phyloP scores from a whole-genome alignment of 2,329 filamentous ascomycete species.

The Sporothrix pallida region DNA sequence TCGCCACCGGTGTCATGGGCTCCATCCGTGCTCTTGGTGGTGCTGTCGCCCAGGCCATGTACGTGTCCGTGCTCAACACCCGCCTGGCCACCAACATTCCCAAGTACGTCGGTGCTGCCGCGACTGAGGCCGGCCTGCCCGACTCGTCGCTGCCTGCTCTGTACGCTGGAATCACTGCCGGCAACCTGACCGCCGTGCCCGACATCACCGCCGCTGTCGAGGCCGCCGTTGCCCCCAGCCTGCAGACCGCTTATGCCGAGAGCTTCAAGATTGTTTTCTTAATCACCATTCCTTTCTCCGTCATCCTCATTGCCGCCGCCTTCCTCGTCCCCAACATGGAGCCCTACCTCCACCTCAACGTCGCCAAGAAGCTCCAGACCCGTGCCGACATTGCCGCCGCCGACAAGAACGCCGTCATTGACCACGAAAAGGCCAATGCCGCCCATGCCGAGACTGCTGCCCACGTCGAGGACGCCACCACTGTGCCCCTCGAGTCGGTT shows the following conservation, averaged over 20 bases:
- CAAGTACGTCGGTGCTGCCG: conserved; percentile 46
- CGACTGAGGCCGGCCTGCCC: conserved; percentile 47
- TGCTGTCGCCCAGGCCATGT: conserved; percentile 48
- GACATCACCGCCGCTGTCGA: conserved; percentile 46
- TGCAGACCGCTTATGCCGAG: conserved; percentile 51
- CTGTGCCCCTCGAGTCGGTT: conserved; percentile 17
- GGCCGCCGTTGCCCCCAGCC: conserved; percentile 44
- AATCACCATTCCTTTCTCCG: conserved; percentile 49
- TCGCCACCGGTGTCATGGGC: conserved; percentile 52
- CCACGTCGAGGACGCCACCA: conserved; percentile 14
- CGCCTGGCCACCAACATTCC: conserved; percentile 46
- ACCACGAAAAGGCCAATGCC: conserved; percentile 18
- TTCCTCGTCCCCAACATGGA: conserved; percentile 51
- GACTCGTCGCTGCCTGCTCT: conserved; percentile 44
- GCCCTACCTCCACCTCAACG: conserved; percentile 51
- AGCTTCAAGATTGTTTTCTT: conserved; percentile 54
- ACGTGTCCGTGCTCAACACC: conserved; percentile 48
- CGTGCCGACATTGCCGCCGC: conserved; percentile 24
- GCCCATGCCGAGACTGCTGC: conserved; percentile 18
- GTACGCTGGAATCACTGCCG: conserved; percentile 45
- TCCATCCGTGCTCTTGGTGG: conserved; percentile 53
- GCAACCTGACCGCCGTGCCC: conserved; percentile 44
- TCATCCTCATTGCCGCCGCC: conserved; percentile 48
- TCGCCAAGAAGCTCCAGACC: conserved; percentile 51
- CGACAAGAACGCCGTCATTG: conserved; percentile 3